Conservation (phyloP, 2,329 filamentous ascomycete species). For the Penicillium sp. region DNA sequence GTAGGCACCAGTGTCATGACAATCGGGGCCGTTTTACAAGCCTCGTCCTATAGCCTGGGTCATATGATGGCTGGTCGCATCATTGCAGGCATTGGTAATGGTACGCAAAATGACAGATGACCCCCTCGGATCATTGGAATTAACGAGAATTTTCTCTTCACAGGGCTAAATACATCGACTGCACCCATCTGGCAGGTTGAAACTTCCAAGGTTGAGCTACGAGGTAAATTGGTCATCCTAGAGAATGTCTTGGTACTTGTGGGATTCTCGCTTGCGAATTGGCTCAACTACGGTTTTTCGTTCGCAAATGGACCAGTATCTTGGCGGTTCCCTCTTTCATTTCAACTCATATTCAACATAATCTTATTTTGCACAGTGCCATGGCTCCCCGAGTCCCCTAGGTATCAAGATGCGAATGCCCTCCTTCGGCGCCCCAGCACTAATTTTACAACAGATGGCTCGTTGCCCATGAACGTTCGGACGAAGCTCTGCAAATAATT, state of each 20-base stretch:
- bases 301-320: conserved; percentile 37
- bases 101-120: conserved; percentile 12
- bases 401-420: conserved; percentile 7
- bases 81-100: conserved; percentile 50
- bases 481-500: conserved; percentile 49
- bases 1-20: conserved; percentile 30
- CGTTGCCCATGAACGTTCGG: conserved; percentile 13
- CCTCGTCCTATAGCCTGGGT: conserved; percentile 45
- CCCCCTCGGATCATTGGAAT: too few relatives aligned
- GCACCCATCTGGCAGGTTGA: conserved; percentile 54
- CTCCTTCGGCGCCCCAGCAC: conserved; percentile 27
- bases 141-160: too few relatives aligned
- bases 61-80: conserved; percentile 55
- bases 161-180: conserved; percentile 48
- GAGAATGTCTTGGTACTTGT: conserved; percentile 31
- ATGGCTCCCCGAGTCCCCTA: conserved; percentile 40
- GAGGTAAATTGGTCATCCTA: conserved; percentile 29
- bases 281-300: conserved; percentile 46
- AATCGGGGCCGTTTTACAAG: conserved; percentile 52
- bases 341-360: conserved; percentile 34
- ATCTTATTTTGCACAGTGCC: conserved; percentile 27
- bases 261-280: conserved; percentile 47
- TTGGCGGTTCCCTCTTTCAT: conserved; percentile 34
- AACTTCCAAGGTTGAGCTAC: conserved; percentile 44
- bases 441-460: conserved; percentile 17